These are phyloP conservation scores for Irpex sp. DNA, from an alignment of 1,284 basidiomycete genomes.

Conservation along the genomic window DNA sequence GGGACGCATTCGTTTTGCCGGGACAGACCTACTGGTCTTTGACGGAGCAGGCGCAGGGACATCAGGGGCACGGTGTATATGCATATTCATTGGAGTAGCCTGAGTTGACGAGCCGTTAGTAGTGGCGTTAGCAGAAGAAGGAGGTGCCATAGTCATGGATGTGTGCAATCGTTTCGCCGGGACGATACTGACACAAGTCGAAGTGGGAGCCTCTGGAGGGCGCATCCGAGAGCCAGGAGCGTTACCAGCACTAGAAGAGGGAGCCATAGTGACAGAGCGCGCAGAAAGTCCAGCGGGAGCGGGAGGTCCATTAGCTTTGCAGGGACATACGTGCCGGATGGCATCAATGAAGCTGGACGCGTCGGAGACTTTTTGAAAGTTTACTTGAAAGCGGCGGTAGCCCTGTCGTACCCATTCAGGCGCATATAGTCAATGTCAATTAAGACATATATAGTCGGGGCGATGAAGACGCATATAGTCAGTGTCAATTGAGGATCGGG, in stretches of 20 bases:
- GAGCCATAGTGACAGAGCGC: slow-evolving; percentile 13
- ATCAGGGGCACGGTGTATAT: too few species aligned
- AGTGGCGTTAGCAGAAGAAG: not conserved
- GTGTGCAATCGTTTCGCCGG: not conserved
- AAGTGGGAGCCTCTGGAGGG: not conserved
- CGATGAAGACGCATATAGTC: slow-evolving; percentile 9
- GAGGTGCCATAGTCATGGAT: not conserved
- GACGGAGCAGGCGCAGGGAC: too few species aligned
- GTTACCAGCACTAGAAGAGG: not conserved
- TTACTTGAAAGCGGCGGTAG: slow-evolving; percentile 72
- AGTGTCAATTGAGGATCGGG: not conserved
- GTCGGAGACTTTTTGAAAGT: slow-evolving; percentile 47
- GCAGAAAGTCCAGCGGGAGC: slow-evolving; percentile 7
- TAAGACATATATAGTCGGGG: not conserved
- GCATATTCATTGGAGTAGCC: too few species aligned
- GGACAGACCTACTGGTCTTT: not conserved
- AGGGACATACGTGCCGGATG: slow-evolving; percentile 67
- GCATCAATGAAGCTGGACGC: slow-evolving; percentile 56
- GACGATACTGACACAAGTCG: not conserved
- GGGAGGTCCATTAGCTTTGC: slow-evolving; percentile 36
- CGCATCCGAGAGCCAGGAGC: slow-evolving; percentile 17
- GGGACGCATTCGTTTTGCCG: not conserved
- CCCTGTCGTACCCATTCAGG: slow-evolving; percentile 31
- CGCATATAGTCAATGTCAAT: slow-evolving; percentile 9
- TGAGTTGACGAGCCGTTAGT: not conserved